These are phyloP conservation scores for Tuber brumale DNA, from an alignment of 495 filamentous ascomycete genomes.

Conservation along the genomic window DNA sequence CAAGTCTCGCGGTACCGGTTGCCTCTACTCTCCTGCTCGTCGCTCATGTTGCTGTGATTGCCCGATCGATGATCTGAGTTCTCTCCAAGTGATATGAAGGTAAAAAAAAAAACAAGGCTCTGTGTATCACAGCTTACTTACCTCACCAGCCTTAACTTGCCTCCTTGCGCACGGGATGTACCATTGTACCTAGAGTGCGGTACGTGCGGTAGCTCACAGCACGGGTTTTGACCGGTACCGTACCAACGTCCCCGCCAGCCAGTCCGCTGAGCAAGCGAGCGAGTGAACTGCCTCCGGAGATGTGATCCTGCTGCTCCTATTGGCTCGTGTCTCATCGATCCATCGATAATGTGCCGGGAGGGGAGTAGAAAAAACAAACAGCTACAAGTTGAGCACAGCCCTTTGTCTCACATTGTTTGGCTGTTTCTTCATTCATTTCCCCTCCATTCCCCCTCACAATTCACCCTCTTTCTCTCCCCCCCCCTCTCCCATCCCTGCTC, in stretches of 20 bases:
- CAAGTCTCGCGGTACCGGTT: not conserved
- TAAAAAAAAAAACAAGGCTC: not conserved
- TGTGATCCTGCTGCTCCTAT: not conserved
- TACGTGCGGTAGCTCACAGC: not conserved
- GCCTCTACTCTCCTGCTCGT: not conserved
- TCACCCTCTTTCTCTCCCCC: not conserved
- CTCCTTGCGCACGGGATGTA: not conserved
- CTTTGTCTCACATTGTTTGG: not conserved
- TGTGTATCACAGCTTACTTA: not conserved
- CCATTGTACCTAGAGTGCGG: not conserved
- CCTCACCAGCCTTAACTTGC: not conserved
- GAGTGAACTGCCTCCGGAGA: not conserved
- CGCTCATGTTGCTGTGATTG: not conserved
- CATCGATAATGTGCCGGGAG: not conserved
- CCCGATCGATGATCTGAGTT: not conserved
- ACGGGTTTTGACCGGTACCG: not conserved
- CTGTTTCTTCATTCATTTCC: not conserved
- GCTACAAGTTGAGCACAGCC: not conserved
- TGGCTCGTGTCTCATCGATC: not conserved
- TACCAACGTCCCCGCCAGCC: not conserved
- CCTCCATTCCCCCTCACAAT: not conserved
- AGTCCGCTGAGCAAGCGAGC: not conserved
- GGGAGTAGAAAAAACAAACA: not conserved
- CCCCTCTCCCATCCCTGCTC: not conserved
- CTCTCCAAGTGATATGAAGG: not conserved